Evolutionary conservation across 108 stramenopile genomes (phyloP), one percentile per base, ranked within the genome.

Genomic region (Nitzschia sp.): DNA sequence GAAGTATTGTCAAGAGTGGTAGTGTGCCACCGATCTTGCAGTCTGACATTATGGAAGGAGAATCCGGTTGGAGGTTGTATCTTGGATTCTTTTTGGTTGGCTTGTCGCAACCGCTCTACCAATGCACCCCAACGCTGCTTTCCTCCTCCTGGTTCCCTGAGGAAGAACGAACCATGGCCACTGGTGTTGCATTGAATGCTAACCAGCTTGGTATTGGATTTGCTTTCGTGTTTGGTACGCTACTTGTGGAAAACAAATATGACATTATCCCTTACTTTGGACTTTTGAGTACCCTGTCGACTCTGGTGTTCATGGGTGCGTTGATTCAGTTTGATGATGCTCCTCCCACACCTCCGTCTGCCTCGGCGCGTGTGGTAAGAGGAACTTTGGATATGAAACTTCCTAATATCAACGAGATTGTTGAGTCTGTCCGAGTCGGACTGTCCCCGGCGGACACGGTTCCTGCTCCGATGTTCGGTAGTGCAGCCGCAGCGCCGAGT

Each of bases 161-260:
- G 58, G 62, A 75, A 46, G 91, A 95, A 65, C 85, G 90, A 1
- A 95, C 94, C 32, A 80, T 95, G 87, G 95, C 95, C n/a, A 93
- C 95, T 2, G 92, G 90, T 53, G 89, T 95, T 29, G 95, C 95
- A 1, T 57, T 95, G 58, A 95, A 95, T 67, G 81, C 85, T 38
- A 95, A 95, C 59, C 95, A 95, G 58, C 66, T 93, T 15, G 95
- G 95, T 27, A 93, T 95, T 63, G 95, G 92, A 31, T 90, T 79
- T 68, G 92, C 95, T 2, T 95, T 92, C 64, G 84, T 91, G 0
- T 93, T 95, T 70, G 95, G 95, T 15, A 87, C 90, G 3, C 79
- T 91, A 18, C 60, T 92, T 1, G 95, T 95, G 17, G 68, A 46
- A 1, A 54, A 82, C 11, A 70, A 76, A 68, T 85, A 89, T 26